phyloP scores from a whole-genome alignment of 176 grass and related monocot genomes.

The Aegilops bicornis region DNA sequence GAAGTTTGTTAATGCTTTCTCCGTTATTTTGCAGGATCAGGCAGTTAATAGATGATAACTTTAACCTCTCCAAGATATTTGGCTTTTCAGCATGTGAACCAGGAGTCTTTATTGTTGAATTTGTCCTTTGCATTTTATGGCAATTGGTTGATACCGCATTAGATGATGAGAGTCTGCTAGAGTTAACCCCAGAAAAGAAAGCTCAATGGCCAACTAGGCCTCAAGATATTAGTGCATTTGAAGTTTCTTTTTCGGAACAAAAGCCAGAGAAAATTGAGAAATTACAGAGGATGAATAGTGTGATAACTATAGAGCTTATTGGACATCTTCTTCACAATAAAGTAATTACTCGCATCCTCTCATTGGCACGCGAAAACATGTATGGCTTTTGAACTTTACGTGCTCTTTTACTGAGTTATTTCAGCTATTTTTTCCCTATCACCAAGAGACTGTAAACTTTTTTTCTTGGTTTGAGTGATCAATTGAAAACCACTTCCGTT shows the following conservation, averaged over 20 bases:
- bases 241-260: constrained; percentile 60
- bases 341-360: constrained; percentile 94
- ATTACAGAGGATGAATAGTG: constrained; percentile 67
- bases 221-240: constrained; percentile 60
- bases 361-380: constrained; percentile 97
- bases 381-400: constrained; percentile 65
- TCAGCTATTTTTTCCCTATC: constrained; percentile 27
- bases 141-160: constrained; percentile 78
- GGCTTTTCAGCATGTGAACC: constrained; percentile 61
- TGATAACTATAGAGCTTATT: constrained; percentile 75
- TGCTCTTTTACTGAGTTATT: constrained; percentile 30
- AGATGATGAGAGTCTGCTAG: constrained; percentile 84
- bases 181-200: constrained; percentile 68
- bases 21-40: constrained; percentile 64
- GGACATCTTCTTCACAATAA: constrained; percentile 80
- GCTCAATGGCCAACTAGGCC: constrained; percentile 61
- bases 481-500: constrained; percentile 6
- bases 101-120: constrained; percentile 74
- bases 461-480: background rate
- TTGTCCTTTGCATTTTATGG: constrained; percentile 77
- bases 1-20: constrained; percentile 26
- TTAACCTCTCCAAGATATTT: constrained; percentile 78
- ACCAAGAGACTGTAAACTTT: background rate
- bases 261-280: constrained; percentile 64
- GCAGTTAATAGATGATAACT: constrained; percentile 63